Evolutionary conservation across 768 basidiomycete species (phyloP).

Genomic region (Lactifluus echinatus): DNA sequence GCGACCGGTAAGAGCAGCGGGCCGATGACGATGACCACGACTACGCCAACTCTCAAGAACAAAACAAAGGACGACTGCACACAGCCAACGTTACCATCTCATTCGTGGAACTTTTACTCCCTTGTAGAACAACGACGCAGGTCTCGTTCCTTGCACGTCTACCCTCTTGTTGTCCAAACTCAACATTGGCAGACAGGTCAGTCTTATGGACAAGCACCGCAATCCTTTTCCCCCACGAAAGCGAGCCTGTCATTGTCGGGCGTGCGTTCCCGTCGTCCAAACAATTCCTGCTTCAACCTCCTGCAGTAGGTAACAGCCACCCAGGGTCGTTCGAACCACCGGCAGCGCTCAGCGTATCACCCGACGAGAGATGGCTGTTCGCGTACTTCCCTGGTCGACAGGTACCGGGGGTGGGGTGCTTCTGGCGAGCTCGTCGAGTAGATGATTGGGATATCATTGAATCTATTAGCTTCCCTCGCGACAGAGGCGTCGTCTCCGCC

Average conservation of each 20-base stretch:
- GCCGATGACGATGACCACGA: constrained; percentile 1
- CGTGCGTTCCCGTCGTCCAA: constrained; percentile 64
- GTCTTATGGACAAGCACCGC: constrained; percentile 61
- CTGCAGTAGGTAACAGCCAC: constrained; percentile 38
- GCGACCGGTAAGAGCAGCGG: not conserved
- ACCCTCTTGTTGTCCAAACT: not conserved
- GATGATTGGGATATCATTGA: constrained; percentile 56
- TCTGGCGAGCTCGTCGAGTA: constrained; percentile 56
- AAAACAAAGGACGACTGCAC: constrained; percentile 10
- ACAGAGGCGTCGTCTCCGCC: constrained; percentile 51
- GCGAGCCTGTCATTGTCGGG: constrained; percentile 49
- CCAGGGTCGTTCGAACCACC: constrained; percentile 51
- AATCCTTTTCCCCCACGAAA: constrained; percentile 61
- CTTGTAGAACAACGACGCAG: constrained; percentile 8
- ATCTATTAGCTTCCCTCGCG: constrained; percentile 43
- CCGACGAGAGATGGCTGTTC: constrained; percentile 56
- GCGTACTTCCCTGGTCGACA: constrained; percentile 62
- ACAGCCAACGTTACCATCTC: constrained; percentile 1
- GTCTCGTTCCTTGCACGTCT: not conserved
- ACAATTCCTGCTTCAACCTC: constrained; percentile 51
- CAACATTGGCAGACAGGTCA: constrained; percentile 46
- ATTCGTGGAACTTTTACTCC: constrained; percentile 16
- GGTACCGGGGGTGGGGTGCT: constrained; percentile 49
- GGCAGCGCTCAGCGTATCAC: constrained; percentile 49
- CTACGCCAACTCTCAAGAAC: constrained; percentile 10